Conservation (phyloP, 2,329 filamentous ascomycete species). For the Phyllosticta paracitricarpa region DNA sequence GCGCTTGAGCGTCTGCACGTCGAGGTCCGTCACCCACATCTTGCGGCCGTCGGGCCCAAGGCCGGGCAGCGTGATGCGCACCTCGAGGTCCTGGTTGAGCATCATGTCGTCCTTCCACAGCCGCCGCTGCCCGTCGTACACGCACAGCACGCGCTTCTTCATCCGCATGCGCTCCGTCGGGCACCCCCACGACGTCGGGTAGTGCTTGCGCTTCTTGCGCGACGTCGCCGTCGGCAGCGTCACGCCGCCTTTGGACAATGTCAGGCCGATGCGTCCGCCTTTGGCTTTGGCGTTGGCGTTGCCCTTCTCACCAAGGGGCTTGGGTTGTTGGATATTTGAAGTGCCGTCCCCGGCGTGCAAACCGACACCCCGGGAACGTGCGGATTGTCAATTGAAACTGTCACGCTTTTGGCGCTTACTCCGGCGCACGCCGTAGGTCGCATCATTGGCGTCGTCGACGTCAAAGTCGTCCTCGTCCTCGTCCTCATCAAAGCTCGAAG, state of each 20-base stretch:
- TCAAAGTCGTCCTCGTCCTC: slow-evolving; percentile 49
- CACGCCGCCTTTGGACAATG: slow-evolving; percentile 66
- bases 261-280: slow-evolving; percentile 45
- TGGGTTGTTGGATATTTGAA: slow-evolving; percentile 15
- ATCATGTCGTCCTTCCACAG: slow-evolving; percentile 99
- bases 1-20: slow-evolving; percentile 78
- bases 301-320: slow-evolving; percentile 7
- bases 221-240: slow-evolving; percentile 43
- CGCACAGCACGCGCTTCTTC: slow-evolving; percentile 91
- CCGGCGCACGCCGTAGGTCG: slow-evolving; percentile 41
- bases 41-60: slow-evolving; percentile 42
- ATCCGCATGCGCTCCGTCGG: slow-evolving; percentile 90
- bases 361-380: slow-evolving; percentile 39
- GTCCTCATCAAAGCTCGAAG: slow-evolving; percentile 54
- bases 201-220: slow-evolving; percentile 87
- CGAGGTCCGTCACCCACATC: slow-evolving; percentile 78
- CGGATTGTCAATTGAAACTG: slow-evolving; percentile 34
- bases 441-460: slow-evolving; percentile 42
- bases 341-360: slow-evolving; percentile 27
- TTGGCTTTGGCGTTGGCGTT: slow-evolving; percentile 1
- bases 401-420: slow-evolving; percentile 40
- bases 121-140: slow-evolving; percentile 79
- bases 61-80: slow-evolving; percentile 60
- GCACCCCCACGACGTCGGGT: slow-evolving; percentile 89
- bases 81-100: slow-evolving; percentile 89